phyloP scores from a whole-genome alignment of 768 basidiomycete genomes.

The Macrolepiota albuminosa region DNA sequence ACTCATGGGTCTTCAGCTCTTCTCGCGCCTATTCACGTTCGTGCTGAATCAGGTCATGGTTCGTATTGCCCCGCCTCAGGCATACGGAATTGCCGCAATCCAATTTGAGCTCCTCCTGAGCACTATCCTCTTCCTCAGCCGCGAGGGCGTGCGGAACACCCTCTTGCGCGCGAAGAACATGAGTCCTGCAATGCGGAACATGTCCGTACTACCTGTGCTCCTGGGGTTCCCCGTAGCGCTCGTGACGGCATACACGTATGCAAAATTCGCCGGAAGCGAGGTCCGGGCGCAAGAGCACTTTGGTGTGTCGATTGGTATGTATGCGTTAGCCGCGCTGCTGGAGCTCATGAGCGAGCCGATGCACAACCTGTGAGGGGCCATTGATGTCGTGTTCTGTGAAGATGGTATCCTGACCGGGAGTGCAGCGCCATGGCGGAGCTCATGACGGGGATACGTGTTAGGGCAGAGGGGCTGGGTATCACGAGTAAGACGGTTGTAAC shows the following conservation, averaged over 20 bases:
- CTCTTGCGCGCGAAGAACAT: constrained; percentile 54
- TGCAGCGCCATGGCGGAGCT: constrained; percentile 63
- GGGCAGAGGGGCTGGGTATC: constrained; percentile 83
- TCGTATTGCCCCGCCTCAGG: constrained; percentile 76
- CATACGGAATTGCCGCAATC: constrained; percentile 87
- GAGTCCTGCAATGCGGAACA: constrained; percentile 31
- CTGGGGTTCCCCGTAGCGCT: constrained; percentile 66
- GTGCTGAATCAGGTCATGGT: constrained; percentile 83
- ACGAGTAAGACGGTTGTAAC: constrained; percentile 69
- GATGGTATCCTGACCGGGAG: constrained; percentile 5
- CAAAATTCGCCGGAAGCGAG: constrained; percentile 42
- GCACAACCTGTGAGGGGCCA: constrained; percentile 55
- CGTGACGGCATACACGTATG: constrained; percentile 48
- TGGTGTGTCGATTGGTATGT: constrained; percentile 53
- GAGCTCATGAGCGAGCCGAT: constrained; percentile 84
- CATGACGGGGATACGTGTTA: constrained; percentile 66
- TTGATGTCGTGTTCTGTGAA: constrained; percentile 2
- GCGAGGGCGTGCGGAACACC: constrained; percentile 91
- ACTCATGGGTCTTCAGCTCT: constrained; percentile 81
- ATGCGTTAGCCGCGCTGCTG: constrained; percentile 66
- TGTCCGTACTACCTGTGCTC: constrained; percentile 60
- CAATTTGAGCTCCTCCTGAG: constrained; percentile 91
- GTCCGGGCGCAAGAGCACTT: constrained; percentile 66
- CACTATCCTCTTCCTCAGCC: constrained; percentile 85
- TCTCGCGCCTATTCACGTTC: constrained; percentile 85